Evolutionary conservation across 2,329 filamentous ascomycete species (phyloP).

Genomic region (Penicillium sp.): DNA sequence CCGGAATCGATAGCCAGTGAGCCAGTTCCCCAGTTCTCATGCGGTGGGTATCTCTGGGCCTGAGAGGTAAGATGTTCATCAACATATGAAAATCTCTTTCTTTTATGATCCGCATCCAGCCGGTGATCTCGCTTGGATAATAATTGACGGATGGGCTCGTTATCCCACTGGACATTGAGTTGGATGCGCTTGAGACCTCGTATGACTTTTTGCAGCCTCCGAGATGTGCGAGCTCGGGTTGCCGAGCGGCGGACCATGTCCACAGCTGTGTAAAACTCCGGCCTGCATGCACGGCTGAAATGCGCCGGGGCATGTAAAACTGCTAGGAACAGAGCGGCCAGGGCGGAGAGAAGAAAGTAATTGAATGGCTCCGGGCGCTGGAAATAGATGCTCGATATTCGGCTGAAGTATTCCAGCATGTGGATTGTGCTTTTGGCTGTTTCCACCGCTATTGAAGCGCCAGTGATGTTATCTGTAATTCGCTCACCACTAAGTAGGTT

Average conservation of each 20-base stretch:
- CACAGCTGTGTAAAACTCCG: conserved; percentile 57
- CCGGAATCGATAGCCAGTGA: background rate
- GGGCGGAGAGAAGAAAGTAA: conserved; percentile 44
- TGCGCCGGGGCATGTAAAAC: conserved; percentile 48
- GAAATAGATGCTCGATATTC: conserved; percentile 41
- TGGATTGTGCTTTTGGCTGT: conserved; percentile 42
- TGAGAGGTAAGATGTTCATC: background rate
- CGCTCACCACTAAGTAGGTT: conserved; percentile 43
- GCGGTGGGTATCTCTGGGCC: background rate
- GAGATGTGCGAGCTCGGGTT: conserved; percentile 57
- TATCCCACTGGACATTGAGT: conserved; percentile 46
- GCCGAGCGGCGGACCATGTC: conserved; percentile 62
- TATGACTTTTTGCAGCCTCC: conserved; percentile 62
- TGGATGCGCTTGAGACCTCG: conserved; percentile 60
- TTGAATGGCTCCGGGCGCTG: conserved; percentile 46
- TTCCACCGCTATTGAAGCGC: conserved; percentile 45
- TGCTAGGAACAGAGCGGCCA: conserved; percentile 47
- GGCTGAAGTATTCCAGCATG: conserved; percentile 41
- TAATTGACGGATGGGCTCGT: background rate
- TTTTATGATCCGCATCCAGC: background rate
- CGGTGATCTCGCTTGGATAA: background rate
- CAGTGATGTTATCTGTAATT: conserved; percentile 39
- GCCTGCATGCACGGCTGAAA: conserved; percentile 42
- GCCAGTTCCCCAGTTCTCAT: background rate
- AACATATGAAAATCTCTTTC: background rate